A percentile compares a stretch with the other conserved stretches of the same genome.
Evolutionary conservation across 768 basidiomycete genomes (phyloP).

Genomic region (Cyclocybe cylindracea): DNA sequence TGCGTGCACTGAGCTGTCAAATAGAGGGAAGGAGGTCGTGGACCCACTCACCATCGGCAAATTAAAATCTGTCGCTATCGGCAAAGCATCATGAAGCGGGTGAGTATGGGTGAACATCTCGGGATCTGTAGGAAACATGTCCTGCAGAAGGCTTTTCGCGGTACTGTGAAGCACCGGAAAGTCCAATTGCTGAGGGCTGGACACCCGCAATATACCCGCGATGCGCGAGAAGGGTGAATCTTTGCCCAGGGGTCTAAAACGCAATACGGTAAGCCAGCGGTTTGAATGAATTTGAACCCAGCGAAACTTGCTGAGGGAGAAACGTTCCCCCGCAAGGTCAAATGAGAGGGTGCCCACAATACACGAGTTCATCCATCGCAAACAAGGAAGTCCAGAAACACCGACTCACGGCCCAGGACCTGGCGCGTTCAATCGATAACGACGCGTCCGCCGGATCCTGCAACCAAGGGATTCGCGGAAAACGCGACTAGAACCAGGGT

Average conservation of each 20-base stretch:
- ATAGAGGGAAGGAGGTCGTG: neutral
- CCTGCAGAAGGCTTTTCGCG: constrained; percentile 42
- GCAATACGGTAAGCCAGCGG: no score
- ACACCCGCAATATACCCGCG: constrained; percentile 56
- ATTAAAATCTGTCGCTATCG: constrained; percentile 47
- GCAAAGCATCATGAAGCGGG: constrained; percentile 52
- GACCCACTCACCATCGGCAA: constrained; percentile 47
- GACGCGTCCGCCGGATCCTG: no score
- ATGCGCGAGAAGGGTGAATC: constrained; percentile 47
- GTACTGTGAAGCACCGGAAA: constrained; percentile 52
- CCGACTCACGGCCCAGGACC: no score
- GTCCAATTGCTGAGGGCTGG: constrained; percentile 56
- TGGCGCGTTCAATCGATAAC: no score
- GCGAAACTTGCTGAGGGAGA: no score
- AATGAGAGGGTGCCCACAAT: neutral
- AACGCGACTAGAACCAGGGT: no score
- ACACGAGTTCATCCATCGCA: neutral
- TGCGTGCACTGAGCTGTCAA: constrained; percentile 1
- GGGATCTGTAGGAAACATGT: constrained; percentile 52
- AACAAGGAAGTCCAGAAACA: no score
- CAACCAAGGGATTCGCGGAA: no score
- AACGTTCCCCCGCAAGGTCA: no score
- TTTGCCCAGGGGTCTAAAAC: constrained; percentile 40
- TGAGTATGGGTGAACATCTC: constrained; percentile 36
- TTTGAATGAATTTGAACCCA: no score